Percentiles rank a stretch among this genome's conserved stretches.
These are phyloP conservation scores for Neurospora sp. DNA, from an alignment of 2,329 filamentous ascomycete species.

Conservation along the genomic window DNA sequence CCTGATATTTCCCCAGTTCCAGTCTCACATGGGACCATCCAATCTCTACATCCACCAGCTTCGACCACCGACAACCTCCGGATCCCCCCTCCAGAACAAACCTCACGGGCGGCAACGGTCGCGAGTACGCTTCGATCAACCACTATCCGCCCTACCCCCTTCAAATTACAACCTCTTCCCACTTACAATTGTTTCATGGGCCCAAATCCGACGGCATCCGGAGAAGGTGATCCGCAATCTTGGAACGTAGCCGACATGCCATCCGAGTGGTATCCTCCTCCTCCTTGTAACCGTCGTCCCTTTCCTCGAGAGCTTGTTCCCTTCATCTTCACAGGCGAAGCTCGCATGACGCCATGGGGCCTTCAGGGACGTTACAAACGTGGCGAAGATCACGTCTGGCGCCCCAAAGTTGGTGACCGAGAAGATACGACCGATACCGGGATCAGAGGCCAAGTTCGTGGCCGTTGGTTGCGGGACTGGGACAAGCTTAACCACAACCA, in stretches of 20 bases:
- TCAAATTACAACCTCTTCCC: not conserved
- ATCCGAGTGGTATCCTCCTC: not conserved
- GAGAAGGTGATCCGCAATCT: not conserved
- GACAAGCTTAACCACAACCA: not conserved
- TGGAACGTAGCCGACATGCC: not conserved
- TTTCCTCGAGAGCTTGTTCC: not conserved
- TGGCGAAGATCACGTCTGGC: not conserved
- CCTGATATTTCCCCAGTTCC: not conserved
- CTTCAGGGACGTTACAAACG: too few species aligned
- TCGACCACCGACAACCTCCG: not conserved
- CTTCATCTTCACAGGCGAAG: too few species aligned
- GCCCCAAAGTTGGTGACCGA: not conserved
- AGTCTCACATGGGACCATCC: not conserved
- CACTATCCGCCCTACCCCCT: not conserved
- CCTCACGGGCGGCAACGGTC: not conserved
- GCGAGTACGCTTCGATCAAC: not conserved
- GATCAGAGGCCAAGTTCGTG: not conserved
- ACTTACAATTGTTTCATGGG: not conserved
- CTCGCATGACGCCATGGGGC: too few species aligned
- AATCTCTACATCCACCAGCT: not conserved
- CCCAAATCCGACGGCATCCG: not conserved
- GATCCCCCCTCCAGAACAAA: not conserved
- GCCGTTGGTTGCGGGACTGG: not conserved
- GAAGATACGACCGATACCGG: not conserved
- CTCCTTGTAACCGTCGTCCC: not conserved